Conservation (phyloP, 2,329 filamentous ascomycete species). For the Chrysosporium keratinophilum region DNA sequence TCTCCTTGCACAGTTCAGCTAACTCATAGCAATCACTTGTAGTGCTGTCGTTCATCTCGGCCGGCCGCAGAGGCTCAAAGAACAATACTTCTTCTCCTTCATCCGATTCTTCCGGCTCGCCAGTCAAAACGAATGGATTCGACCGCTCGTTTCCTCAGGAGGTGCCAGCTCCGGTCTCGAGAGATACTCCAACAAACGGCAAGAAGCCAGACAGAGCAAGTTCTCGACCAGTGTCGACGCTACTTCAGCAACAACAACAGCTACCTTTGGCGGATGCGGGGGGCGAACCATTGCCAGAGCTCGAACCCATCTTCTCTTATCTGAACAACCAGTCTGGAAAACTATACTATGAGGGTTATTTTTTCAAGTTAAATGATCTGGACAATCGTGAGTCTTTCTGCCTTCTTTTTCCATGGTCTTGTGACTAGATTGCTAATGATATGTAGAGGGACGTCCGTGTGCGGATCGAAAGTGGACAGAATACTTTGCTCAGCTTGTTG, state of each 20-base stretch:
- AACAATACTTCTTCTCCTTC: constrained; percentile 8
- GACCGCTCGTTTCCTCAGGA: constrained; percentile 3
- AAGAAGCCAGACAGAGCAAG: constrained; percentile 3
- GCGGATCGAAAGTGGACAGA: constrained; percentile 84
- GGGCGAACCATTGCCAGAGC: constrained; percentile 52
- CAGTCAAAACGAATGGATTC: neutral
- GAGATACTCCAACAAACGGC: neutral
- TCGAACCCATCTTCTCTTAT: constrained; percentile 87
- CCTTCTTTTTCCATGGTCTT: constrained; percentile 9
- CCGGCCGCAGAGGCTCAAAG: constrained; percentile 10
- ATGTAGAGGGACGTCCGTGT: constrained; percentile 71
- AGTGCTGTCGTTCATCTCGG: constrained; percentile 14
- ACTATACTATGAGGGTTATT: constrained; percentile 95
- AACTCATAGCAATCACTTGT: neutral
- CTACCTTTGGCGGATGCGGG: neutral
- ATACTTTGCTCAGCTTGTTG: constrained; percentile 92
- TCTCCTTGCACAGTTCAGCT: neutral
- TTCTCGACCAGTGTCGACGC: neutral
- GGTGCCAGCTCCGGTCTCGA: neutral
- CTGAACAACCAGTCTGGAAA: constrained; percentile 94
- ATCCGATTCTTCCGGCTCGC: constrained; percentile 10
- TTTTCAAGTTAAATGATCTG: constrained; percentile 89
- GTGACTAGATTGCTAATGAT: constrained; percentile 24
- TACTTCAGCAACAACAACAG: constrained; percentile 3
- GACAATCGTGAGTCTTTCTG: constrained; percentile 61